Base-by-base conservation (phyloP, 768 basidiomycete species). In the Psilocybe tampanensis region DNA sequence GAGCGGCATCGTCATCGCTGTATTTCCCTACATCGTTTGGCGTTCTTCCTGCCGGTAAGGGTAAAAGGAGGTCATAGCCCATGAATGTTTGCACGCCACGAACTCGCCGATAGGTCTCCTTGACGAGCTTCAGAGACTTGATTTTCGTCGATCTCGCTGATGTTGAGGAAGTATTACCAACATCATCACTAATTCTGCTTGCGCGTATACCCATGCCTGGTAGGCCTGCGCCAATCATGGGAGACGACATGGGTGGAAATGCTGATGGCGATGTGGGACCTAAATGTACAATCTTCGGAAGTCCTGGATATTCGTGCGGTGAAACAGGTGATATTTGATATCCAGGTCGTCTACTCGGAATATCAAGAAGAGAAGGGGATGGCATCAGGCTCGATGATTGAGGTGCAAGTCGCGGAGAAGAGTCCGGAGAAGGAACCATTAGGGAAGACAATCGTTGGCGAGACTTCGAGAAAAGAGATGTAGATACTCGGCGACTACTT, bases 51-150 rank as follows among this genome's bases (percentile, higher is more conserved):
- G 64, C 59, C 8, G 77, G 77, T 44, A 82, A 59, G 11, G 86
- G 85, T 8, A 90, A 71, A 24, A 89, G 68, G 3, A 73, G 67
- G 15, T 80, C 75, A 67, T 89, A 90, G 2, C 89, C 88, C 78
- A 89, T 79, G 51, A 75, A 78, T 12, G 73, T 74, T 69, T 90
- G 89, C 21, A 88, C 85, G 2, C 80, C 67, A 18, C 89, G 76
- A 22, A 91, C 81, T 24, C 87, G 74, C 32, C 75, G 75, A 63
- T 86, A 88, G 13, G 88, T 89, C 33, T 73, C 78, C 33, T 73
- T 75, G n/a, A 83, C 73, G 1, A 91, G 80, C 18, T 74, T 64
- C 5, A 76, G 47, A 1, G 84, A 86, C 57, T 75, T 79, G 41
- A 90, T 76, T 22, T 73, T 76, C 21, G 74, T 75, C 24, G 76